Evolutionary conservation across 352 stramenopile species (phyloP), one percentile per base, ranked within the genome.

Genomic region (Globisporangium nagaii): DNA sequence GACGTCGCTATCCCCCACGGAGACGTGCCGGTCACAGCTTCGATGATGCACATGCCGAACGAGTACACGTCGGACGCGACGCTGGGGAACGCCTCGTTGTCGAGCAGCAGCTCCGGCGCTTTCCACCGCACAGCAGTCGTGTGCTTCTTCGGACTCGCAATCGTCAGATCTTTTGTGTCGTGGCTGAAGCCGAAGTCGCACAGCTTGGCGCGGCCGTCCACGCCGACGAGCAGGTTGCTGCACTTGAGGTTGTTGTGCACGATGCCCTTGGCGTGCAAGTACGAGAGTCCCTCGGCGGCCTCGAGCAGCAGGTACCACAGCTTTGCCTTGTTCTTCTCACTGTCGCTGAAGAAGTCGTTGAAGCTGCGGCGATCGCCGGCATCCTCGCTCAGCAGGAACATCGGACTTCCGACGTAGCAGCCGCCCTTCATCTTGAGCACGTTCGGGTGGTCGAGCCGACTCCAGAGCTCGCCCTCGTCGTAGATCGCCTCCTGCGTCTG

Each of bases 241-340:
- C 59, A 50, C 28, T 75, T 78, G 8, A 78, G 34, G 45, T 78
- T 67, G 31, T 62, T 65, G 24, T 78, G 69, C 24, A 78, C 55
- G 24, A 75, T 65, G 0, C 40, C 44, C 22, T 56, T 55, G 13
- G 56, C 42, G n/a, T 78, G 69, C 3, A 78, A 42, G 22, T 73
- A 75, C 28, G 67, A 60, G 1, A 78, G 40, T 0, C 69, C 69
- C 12, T 75, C 52, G 0, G 65, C 63, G 13, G 57, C 59, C 12
- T 73, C 45, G n/a, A 51, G 17, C 3, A 51, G 25, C 4, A 51
- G 20, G n/a, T 30, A 13, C 36, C 39, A 51, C n/a, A 49, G 15
- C 39, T 52, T 36, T 20, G 28, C 13, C 45, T 53, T 53, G n/a
- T 53, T 42, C 45, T 53, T 42, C 0, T 40, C 22, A 7, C 15